phyloP scores from a whole-genome alignment of 2,329 filamentous ascomycete genomes.

The Calonectria pteridis region DNA sequence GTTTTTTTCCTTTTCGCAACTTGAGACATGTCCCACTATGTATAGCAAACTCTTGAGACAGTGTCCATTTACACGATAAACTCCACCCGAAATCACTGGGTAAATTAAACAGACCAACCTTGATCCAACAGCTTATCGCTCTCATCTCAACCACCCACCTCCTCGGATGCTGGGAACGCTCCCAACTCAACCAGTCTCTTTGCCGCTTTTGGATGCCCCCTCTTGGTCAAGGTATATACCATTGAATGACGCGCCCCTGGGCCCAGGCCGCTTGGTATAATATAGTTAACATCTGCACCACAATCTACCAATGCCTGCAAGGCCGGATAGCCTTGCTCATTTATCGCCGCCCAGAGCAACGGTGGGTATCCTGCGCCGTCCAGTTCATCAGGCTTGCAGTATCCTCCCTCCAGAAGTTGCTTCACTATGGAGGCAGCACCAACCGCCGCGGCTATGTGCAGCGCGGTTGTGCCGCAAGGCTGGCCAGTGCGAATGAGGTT shows the following conservation, averaged over 20 bases:
- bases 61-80: background rate
- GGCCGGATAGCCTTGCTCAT: background rate
- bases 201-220: constrained; percentile 15
- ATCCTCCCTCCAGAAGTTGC: constrained; percentile 20
- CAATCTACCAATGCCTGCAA: constrained; percentile 26
- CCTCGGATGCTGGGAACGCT: background rate
- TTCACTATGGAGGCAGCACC: constrained; percentile 17
- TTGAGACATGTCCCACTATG: no score
- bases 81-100: background rate
- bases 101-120: background rate
- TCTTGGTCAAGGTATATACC: background rate
- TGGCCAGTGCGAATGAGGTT: background rate
- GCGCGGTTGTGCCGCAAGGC: constrained; percentile 22
- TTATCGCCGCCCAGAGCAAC: constrained; percentile 27
- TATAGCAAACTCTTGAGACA: background rate
- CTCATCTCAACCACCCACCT: no score
- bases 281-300: constrained; percentile 22
- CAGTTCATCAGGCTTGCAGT: constrained; percentile 24
- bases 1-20: no score
- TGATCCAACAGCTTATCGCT: no score
- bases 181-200: constrained; percentile 9
- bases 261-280: constrained; percentile 21
- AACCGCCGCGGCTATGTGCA: constrained; percentile 26
- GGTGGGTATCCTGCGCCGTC: constrained; percentile 29
- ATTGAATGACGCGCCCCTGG: constrained; percentile 11